Percentiles rank a stretch among this genome's conserved stretches.
These are phyloP conservation scores for Aspergillus bridgeri DNA, from an alignment of 495 filamentous ascomycete species.

Conservation along the genomic window DNA sequence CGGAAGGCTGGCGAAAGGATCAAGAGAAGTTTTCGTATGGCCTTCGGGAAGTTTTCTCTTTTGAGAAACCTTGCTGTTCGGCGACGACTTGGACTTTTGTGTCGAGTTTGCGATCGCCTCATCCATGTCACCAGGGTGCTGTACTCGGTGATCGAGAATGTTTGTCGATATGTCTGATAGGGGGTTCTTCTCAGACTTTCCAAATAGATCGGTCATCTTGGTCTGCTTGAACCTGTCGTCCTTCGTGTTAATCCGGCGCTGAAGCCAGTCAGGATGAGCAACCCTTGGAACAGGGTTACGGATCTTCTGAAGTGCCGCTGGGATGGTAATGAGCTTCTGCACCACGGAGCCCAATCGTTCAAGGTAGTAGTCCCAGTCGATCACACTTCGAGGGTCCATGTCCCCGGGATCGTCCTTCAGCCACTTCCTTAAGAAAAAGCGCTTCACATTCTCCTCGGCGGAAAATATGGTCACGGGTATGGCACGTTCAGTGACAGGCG, in stretches of 20 bases:
- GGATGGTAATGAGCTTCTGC: constrained; percentile 98
- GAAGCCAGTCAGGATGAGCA: constrained; percentile 93
- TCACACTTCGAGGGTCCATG: constrained; percentile 82
- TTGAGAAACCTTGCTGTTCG: constrained; percentile 59
- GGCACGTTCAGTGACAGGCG: constrained; percentile 91
- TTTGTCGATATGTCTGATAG: constrained; percentile 71
- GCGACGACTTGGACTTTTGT: constrained; percentile 67
- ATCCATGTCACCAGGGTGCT: constrained; percentile 68
- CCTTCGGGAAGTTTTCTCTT: constrained; percentile 84
- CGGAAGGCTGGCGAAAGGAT: constrained; percentile 83
- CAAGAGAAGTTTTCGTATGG: constrained; percentile 54
- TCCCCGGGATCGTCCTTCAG: constrained; percentile 88
- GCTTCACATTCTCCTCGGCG: constrained; percentile 80
- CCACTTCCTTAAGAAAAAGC: constrained; percentile 91
- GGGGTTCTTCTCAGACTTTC: constrained; percentile 69
- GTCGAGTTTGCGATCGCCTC: constrained; percentile 71
- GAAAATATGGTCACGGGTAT: constrained; percentile 97
- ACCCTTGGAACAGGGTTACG: constrained; percentile 92
- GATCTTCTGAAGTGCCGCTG: constrained; percentile 91
- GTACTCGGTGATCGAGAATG: constrained; percentile 55
- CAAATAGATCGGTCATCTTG: constrained; percentile 95
- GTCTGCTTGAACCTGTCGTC: constrained; percentile 98
- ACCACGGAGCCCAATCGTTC: constrained; percentile 94
- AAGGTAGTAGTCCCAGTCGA: constrained; percentile 96
- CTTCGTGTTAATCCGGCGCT: constrained; percentile 86